Base-by-base conservation (phyloP, 2,329 filamentous ascomycete species). In the Trichoderma lentiforme region DNA sequence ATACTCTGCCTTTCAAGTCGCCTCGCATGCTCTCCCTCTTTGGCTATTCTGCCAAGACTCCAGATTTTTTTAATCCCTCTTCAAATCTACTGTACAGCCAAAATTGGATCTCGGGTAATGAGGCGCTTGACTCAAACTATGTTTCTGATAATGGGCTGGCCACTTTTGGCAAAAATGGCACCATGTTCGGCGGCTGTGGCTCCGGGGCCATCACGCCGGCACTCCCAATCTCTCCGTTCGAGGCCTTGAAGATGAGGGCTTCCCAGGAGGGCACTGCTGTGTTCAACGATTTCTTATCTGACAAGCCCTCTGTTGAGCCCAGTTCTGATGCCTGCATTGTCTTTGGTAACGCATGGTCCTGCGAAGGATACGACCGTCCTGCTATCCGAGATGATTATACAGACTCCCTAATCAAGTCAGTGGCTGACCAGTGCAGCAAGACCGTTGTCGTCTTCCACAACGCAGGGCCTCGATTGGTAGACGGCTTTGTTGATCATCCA, bases 361-460 rank as follows among this genome's bases (percentile, higher is more conserved):
- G 91, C 1, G 94, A 97, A 80, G 92, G 91, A 1, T 91, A 86
- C 74, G 86, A 93, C 72, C 85, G 89, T 61, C 83, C 87, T 0
- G 85, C 84, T 8, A 83, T 93, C 53, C 85, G 86, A 34, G 93
- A 95, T 77, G 90, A 91, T 72, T 89, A 88, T 67, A 90, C 87
- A 1, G 89, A 92, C 73, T 80, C 79, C 0, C 80, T 92, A 0
- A 84, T 92, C 57, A 80, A 80, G 1, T 84, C 86, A 60, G 88
- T 92, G 0, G 90, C 90, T 0, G 80, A 82, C 8, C 82, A 83
- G 26, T 92, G 89, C 79, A 84, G 82, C 73, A 91, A 89, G 73
- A 91, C 90, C 1, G 83, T 92, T 21, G 90, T 92, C 0, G 82
- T 91, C 1, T 83, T 92, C 6, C 90, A 92, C 79, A 91, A 90